These are phyloP conservation scores for Bryoerythrophyllum caledonicum DNA, from an alignment of 225 moss, liverwort and hornwort species.

Conservation along the genomic window DNA sequence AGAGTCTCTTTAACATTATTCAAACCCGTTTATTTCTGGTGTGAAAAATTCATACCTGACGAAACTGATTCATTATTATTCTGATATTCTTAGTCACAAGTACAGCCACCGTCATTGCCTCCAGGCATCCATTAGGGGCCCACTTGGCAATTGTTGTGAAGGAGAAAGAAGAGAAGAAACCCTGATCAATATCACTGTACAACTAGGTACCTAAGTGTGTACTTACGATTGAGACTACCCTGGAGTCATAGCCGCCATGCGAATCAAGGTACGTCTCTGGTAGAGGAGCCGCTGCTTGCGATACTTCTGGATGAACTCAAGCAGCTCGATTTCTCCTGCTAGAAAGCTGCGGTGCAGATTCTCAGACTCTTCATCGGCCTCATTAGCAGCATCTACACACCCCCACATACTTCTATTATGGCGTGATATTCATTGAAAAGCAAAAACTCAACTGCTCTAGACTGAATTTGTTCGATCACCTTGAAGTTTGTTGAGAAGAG, in stretches of 20 bases:
- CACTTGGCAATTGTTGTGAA: background rate
- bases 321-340: conserved; percentile 67
- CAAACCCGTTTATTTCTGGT: background rate
- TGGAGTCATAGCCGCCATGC: conserved; percentile 78
- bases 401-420: background rate
- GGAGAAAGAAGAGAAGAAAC: background rate
- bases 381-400: conserved; percentile 57
- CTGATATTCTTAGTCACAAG: background rate
- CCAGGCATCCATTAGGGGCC: conserved; percentile 10
- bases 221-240: conserved; percentile 37
- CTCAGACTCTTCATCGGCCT: conserved; percentile 79
- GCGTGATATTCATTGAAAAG: background rate
- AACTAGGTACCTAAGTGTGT: conserved; percentile 17
- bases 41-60: background rate
- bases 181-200: conserved; percentile 31
- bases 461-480: conserved; percentile 37
- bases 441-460: background rate
- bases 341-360: conserved; percentile 62
- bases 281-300: conserved; percentile 84
- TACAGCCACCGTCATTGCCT: conserved; percentile 10
- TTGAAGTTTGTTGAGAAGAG: conserved; percentile 62
- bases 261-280: conserved; percentile 84
- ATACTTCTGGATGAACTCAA: conserved; percentile 58
- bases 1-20: background rate
- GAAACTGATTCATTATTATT: conserved; percentile 24